phyloP scores from a whole-genome alignment of 441 rosid genomes.

The Sinapis alba region DNA sequence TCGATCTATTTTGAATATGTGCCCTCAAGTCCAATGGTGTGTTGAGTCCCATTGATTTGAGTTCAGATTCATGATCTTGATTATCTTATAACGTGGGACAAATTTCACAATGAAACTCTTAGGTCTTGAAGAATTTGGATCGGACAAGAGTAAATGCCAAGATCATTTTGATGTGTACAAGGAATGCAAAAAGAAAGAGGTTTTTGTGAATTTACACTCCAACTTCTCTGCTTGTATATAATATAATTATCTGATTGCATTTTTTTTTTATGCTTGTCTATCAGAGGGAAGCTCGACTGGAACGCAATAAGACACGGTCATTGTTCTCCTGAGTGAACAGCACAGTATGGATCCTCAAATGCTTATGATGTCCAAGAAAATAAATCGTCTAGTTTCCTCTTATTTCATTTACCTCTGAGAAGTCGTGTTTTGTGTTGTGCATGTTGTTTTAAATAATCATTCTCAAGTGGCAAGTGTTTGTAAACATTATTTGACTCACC shows the following conservation, averaged over 20 bases:
- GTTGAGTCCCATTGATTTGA: background rate
- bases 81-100: slow-evolving; percentile 6
- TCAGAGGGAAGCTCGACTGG: slow-evolving; percentile 96
- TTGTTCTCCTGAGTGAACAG: slow-evolving; percentile 58
- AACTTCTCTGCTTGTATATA: slow-evolving; percentile 21
- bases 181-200: slow-evolving; percentile 99
- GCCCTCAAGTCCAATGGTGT: background rate
- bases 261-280: slow-evolving; percentile 14
- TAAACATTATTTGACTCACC: slow-evolving; percentile 3
- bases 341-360: slow-evolving; percentile 3
- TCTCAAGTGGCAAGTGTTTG: slow-evolving; percentile 12
- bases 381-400: slow-evolving; percentile 8
- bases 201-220: slow-evolving; percentile 25
- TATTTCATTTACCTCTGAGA: slow-evolving; percentile 9
- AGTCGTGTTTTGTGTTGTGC: slow-evolving; percentile 16
- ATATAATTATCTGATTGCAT: background rate
- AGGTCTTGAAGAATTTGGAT: slow-evolving; percentile 84
- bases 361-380: slow-evolving; percentile 10
- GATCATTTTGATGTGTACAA: slow-evolving; percentile 88
- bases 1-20: background rate
- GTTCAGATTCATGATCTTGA: background rate
- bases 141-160: slow-evolving; percentile 96
- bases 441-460: slow-evolving; percentile 21
- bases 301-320: slow-evolving; percentile 78
- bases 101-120: slow-evolving; percentile 31